phyloP scores from a whole-genome alignment of 2,329 filamentous ascomycete species.

The Dactylellina leptospora region DNA sequence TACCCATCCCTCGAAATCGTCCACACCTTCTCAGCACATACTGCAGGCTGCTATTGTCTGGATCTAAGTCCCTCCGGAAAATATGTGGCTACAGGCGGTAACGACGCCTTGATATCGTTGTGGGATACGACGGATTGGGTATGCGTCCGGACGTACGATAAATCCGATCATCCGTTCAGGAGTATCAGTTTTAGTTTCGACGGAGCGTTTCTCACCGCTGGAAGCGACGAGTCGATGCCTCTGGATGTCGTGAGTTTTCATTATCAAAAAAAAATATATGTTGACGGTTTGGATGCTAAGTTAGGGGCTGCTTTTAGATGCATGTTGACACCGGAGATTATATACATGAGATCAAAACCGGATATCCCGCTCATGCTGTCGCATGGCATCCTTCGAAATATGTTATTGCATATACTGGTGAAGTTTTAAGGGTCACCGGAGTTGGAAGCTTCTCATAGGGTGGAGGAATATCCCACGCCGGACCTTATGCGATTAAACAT shows the following conservation, averaged over 20 bases:
- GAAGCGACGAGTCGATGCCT: constrained; percentile 63
- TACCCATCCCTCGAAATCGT: constrained; percentile 60
- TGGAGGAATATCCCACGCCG: too few species aligned
- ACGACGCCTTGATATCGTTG: constrained; percentile 65
- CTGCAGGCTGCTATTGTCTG: constrained; percentile 63
- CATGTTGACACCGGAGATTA: constrained; percentile 58
- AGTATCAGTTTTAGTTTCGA: constrained; percentile 67
- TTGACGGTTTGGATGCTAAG: neutral
- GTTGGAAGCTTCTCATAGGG: constrained; percentile 40
- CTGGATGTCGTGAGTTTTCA: constrained; percentile 55
- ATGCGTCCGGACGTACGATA: constrained; percentile 64
- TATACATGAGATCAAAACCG: constrained; percentile 57
- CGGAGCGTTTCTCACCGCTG: constrained; percentile 65
- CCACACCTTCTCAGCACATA: constrained; percentile 64
- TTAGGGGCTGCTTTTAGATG: constrained; percentile 49
- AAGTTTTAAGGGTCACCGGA: constrained; percentile 51
- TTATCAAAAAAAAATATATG: neutral
- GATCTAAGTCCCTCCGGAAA: constrained; percentile 65
- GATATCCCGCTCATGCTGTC: constrained; percentile 57
- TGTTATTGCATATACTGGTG: constrained; percentile 58
- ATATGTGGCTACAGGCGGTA: constrained; percentile 65
- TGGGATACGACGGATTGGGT: constrained; percentile 67
- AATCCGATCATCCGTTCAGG: constrained; percentile 63
- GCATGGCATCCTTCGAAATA: constrained; percentile 59
- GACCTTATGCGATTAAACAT: too few species aligned